A percentile compares a stretch with the other conserved stretches of the same genome.
Evolutionary conservation across 768 basidiomycete species (phyloP).

Genomic region (Rhodotorula babjevae): DNA sequence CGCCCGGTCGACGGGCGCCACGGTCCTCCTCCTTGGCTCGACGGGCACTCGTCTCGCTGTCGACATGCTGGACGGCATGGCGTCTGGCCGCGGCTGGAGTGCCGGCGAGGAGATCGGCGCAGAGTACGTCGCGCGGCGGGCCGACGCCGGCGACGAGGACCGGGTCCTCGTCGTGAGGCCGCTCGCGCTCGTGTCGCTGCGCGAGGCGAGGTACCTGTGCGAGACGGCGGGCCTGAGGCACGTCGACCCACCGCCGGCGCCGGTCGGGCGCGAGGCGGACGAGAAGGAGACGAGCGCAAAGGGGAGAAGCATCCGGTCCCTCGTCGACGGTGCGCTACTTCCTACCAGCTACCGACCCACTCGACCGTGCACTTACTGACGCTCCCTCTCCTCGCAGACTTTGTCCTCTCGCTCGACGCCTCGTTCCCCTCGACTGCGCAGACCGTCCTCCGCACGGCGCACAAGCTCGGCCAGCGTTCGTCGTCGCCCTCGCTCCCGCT

Average conservation of each 20-base stretch:
- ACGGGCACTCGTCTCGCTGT: conserved; percentile 32
- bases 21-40: conserved; percentile 28
- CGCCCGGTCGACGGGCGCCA: neutral
- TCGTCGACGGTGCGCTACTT: conserved; percentile 34
- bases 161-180: conserved; percentile 21
- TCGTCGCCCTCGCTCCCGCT: neutral
- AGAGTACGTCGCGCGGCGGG: conserved; percentile 8
- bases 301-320: conserved; percentile 27
- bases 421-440: conserved; percentile 42
- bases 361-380: too few species aligned
- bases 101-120: conserved; percentile 32
- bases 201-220: conserved; percentile 10
- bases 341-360: too few species aligned
- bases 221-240: neutral
- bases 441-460: conserved; percentile 40
- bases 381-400: too few species aligned
- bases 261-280: neutral
- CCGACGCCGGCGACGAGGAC: neutral
- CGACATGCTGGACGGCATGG: conserved; percentile 19
- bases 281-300: conserved; percentile 4
- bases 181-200: conserved; percentile 1
- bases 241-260: neutral
- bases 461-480: conserved; percentile 38
- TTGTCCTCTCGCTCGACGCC: conserved; percentile 33
- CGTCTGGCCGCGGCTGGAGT: conserved; percentile 23